A percentile compares a stretch with the other conserved stretches of the same genome.
Evolutionary conservation across 352 stramenopile genomes (phyloP).

Genomic region (Phytophthora nicotianae): DNA sequence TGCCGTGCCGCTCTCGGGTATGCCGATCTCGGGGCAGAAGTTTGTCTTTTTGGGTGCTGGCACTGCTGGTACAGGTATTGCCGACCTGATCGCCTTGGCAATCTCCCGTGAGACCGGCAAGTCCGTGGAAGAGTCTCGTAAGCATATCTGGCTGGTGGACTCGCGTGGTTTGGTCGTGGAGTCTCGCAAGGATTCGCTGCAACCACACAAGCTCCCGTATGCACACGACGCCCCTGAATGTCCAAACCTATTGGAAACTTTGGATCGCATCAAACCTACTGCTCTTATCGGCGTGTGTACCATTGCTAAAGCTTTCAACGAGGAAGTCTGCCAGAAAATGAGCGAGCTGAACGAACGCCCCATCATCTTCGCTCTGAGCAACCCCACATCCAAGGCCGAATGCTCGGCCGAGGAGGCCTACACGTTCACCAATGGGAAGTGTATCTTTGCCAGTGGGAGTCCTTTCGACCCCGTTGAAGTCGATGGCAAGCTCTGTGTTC

Average conservation of each 20-base stretch:
- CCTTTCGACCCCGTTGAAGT: slow-evolving; percentile 93
- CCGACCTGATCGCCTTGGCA: slow-evolving; percentile 91
- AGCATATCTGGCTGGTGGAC: slow-evolving; percentile 94
- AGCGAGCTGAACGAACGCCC: slow-evolving; percentile 82
- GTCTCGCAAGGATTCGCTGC: slow-evolving; percentile 74
- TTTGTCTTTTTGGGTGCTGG: slow-evolving; percentile 96
- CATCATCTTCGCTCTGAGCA: slow-evolving; percentile 97
- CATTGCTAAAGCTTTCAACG: slow-evolving; percentile 90
- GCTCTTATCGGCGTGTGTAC: slow-evolving; percentile 95
- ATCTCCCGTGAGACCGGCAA: slow-evolving; percentile 91
- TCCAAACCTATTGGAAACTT: slow-evolving; percentile 67
- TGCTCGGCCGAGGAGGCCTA: slow-evolving; percentile 98
- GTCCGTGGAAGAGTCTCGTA: slow-evolving; percentile 85
- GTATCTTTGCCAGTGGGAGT: slow-evolving; percentile 96
- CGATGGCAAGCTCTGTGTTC: slow-evolving; percentile 84
- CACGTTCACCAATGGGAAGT: slow-evolving; percentile 94
- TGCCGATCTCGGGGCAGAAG: slow-evolving; percentile 90
- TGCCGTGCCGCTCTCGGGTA: slow-evolving; percentile 75
- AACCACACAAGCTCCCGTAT: slow-evolving; percentile 92
- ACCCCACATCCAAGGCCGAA: slow-evolving; percentile 96
- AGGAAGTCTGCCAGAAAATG: slow-evolving; percentile 92
- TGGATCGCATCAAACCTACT: slow-evolving; percentile 91
- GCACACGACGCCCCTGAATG: slow-evolving; percentile 78
- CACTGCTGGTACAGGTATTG: slow-evolving; percentile 94
- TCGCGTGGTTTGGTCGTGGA: slow-evolving; percentile 88